phyloP scores from a whole-genome alignment of 2,329 filamentous ascomycete genomes.

The Monosporascus sp. region DNA sequence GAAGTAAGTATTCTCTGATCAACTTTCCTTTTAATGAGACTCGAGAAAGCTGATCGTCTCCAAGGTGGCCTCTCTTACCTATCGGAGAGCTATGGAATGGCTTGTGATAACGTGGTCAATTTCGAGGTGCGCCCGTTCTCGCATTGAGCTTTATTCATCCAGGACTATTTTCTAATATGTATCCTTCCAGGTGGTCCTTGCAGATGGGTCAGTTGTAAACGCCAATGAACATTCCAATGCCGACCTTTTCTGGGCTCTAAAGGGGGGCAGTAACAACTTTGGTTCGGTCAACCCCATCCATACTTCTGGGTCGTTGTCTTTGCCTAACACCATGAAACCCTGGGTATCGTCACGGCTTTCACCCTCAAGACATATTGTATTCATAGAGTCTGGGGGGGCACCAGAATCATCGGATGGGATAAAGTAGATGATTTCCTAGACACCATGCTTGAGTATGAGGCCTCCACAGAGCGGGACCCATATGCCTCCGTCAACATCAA shows the following conservation, averaged over 20 bases:
- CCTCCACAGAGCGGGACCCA: not conserved
- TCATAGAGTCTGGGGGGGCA: not conserved
- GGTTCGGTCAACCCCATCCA: not conserved
- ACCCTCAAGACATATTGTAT: slow-evolving; percentile 1
- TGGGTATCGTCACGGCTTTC: not conserved
- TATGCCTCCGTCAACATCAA: not conserved
- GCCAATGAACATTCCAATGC: slow-evolving; percentile 6
- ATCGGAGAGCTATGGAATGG: slow-evolving; percentile 9
- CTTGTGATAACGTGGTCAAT: slow-evolving; percentile 11
- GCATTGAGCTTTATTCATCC: not conserved
- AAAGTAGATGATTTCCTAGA: not conserved
- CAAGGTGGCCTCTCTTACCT: slow-evolving; percentile 11
- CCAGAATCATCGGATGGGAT: not conserved
- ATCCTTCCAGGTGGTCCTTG: slow-evolving; percentile 12
- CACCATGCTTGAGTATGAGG: not conserved
- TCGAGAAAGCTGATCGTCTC: not conserved
- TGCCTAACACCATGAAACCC: not conserved
- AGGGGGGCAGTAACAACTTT: slow-evolving; percentile 6
- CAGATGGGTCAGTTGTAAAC: slow-evolving; percentile 13
- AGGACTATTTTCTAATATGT: slow-evolving; percentile 4
- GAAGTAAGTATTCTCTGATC: slow-evolving; percentile 3
- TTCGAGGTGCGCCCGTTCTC: slow-evolving; percentile 3
- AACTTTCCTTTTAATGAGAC: not conserved
- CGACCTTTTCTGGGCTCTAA: slow-evolving; percentile 6
- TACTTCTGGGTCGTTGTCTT: not conserved